These are phyloP conservation scores for Ilex asprella DNA, from an alignment of 257 asterid genomes.

Conservation along the genomic window DNA sequence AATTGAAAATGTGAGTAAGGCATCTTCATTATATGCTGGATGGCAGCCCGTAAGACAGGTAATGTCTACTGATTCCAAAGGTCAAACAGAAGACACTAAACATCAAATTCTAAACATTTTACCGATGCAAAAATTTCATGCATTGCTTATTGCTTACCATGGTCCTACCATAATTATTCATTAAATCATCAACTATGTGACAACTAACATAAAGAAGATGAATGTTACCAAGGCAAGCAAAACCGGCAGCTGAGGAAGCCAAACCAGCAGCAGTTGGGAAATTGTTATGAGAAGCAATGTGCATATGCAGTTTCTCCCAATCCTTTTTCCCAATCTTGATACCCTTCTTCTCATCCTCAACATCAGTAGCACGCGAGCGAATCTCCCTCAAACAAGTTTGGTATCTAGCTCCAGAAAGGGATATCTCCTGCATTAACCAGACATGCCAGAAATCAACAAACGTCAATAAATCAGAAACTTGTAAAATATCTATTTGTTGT, in stretches of 20 bases:
- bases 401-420: constrained; percentile 86
- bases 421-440: constrained; percentile 68
- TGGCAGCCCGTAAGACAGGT: too few relatives aligned
- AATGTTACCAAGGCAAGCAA: constrained; percentile 87
- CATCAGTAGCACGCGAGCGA: constrained; percentile 82
- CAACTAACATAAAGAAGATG: background rate
- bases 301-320: constrained; percentile 84
- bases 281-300: constrained; percentile 86
- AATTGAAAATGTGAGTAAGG: too few relatives aligned
- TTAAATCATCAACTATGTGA: background rate
- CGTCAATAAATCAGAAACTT: constrained; percentile 9
- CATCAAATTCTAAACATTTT: too few relatives aligned
- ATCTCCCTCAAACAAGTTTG: constrained; percentile 90
- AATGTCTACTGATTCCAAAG: too few relatives aligned
- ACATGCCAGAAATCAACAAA: background rate
- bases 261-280: constrained; percentile 99
- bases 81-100: too few relatives aligned
- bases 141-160: background rate
- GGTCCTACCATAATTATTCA: background rate
- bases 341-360: constrained; percentile 84
- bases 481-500: background rate
- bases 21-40: too few relatives aligned
- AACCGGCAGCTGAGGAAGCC: constrained; percentile 99
- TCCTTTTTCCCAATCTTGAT: constrained; percentile 72
- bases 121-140: too few relatives aligned